These are phyloP conservation scores for Hyaloscypha variabilis DNA, from an alignment of 495 filamentous ascomycete genomes.

Conservation along the genomic window DNA sequence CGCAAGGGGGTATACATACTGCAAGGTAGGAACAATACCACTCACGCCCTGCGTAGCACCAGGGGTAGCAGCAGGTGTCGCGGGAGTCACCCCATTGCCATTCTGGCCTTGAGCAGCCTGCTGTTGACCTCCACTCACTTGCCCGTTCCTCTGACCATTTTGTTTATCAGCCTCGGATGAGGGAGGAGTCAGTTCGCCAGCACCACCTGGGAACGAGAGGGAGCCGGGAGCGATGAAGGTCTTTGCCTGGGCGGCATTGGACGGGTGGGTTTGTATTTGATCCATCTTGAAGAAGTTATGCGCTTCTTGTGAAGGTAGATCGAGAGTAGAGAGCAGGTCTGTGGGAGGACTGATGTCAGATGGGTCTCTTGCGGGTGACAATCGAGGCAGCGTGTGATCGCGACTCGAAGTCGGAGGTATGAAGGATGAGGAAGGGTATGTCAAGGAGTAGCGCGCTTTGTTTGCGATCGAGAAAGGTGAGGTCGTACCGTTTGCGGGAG, in stretches of 20 bases:
- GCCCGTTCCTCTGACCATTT: slow-evolving; percentile 48
- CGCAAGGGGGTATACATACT: slow-evolving; percentile 76
- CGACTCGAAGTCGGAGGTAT: slow-evolving; percentile 30
- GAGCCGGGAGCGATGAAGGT: slow-evolving; percentile 88
- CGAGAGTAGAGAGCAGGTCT: slow-evolving; percentile 28
- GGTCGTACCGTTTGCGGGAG: slow-evolving; percentile 81
- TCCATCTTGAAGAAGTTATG: slow-evolving; percentile 62
- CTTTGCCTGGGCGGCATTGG: slow-evolving; percentile 85
- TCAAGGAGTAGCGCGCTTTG: slow-evolving; percentile 10
- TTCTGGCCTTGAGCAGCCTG: slow-evolving; percentile 58
- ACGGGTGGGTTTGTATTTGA: slow-evolving; percentile 84
- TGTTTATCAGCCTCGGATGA: slow-evolving; percentile 55
- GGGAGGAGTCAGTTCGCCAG: slow-evolving; percentile 78
- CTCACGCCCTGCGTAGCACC: slow-evolving; percentile 73
- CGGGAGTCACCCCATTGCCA: slow-evolving; percentile 89
- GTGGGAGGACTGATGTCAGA: slow-evolving; percentile 28
- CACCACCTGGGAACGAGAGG: slow-evolving; percentile 86
- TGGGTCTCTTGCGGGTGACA: slow-evolving; percentile 17
- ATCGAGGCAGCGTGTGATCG: slow-evolving; percentile 28
- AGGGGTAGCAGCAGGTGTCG: slow-evolving; percentile 93
- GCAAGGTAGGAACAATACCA: slow-evolving; percentile 95
- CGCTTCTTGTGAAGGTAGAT: slow-evolving; percentile 19
- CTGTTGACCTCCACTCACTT: slow-evolving; percentile 59
- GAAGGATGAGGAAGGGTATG: slow-evolving; percentile 25
- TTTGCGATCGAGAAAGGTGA: slow-evolving; percentile 27